A percentile compares a stretch with the other conserved stretches of the same genome.
Evolutionary conservation across 257 asterid species (phyloP).

Genomic region (Striga asiatica): DNA sequence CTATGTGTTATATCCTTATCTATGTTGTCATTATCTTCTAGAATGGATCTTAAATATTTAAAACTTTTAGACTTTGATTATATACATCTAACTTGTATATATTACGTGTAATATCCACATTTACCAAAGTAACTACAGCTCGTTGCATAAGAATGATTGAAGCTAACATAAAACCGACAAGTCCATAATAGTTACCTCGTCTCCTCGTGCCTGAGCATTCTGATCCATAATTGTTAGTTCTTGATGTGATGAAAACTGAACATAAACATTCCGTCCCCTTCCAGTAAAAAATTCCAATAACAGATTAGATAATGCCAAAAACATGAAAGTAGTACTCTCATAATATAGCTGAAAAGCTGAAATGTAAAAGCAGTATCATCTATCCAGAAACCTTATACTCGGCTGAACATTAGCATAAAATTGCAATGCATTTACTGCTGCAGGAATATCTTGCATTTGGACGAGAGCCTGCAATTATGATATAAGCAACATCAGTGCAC

Average conservation of each 20-base stretch:
- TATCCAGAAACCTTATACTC: conserved; percentile 54
- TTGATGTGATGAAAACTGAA: conserved; percentile 97
- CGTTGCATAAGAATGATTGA: neutral
- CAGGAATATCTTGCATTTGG: conserved; percentile 93
- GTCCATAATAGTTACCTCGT: conserved; percentile 60
- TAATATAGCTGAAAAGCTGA: conserved; percentile 8
- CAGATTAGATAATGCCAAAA: conserved; percentile 2
- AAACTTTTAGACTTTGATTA: no score
- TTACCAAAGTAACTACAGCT: conserved; percentile 3
- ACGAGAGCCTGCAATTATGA: conserved; percentile 66
- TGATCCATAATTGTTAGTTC: conserved; percentile 93
- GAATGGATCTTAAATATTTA: no score
- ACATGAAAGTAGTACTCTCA: neutral
- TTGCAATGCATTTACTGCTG: conserved; percentile 85
- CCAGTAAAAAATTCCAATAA: conserved; percentile 14
- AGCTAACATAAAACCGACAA: neutral
- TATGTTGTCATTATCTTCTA: no score
- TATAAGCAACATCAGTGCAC: neutral
- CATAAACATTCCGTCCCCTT: conserved; percentile 94
- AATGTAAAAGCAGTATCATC: neutral
- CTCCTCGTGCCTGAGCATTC: conserved; percentile 79
- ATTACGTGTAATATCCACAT: neutral
- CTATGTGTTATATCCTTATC: no score
- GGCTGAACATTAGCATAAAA: conserved; percentile 80
- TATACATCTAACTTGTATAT: no score